phyloP scores from a whole-genome alignment of 208 protist genomes.

The Trichomonas tenax region DNA sequence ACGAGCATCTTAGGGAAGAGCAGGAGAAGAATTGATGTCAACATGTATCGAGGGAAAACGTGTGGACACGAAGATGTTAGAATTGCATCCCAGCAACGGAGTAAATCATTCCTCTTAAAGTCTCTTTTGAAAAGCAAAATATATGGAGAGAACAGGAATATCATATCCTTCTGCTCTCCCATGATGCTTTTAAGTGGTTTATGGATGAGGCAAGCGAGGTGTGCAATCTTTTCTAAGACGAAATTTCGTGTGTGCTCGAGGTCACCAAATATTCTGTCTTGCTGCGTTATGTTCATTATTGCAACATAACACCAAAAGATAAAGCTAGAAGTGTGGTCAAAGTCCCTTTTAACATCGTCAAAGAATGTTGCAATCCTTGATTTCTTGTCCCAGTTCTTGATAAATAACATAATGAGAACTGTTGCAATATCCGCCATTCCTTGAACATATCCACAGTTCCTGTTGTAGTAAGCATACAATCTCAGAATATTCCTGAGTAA shows the following conservation, averaged over 20 bases:
- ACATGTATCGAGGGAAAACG: background rate
- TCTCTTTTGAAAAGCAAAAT: background rate
- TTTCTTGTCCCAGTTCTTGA: background rate
- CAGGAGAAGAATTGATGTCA: background rate
- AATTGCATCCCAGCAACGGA: background rate
- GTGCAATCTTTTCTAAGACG: background rate
- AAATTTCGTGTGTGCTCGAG: background rate
- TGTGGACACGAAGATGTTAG: background rate
- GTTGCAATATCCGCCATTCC: background rate
- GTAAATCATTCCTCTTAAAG: background rate
- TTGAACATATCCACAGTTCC: background rate
- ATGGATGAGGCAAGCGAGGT: background rate
- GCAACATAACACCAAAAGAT: background rate
- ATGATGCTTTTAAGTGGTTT: background rate
- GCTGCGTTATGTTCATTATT: background rate
- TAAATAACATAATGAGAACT: background rate
- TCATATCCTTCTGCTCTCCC: background rate
- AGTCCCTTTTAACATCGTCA: background rate
- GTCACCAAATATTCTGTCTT: background rate
- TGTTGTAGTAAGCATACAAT: background rate
- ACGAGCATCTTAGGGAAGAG: background rate
- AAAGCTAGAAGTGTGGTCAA: background rate
- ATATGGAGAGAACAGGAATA: background rate
- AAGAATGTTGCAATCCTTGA: background rate
- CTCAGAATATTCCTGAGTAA: background rate